Base-by-base conservation (phyloP, 2,329 filamentous ascomycete species). In the Gliomastix tumulicola region DNA sequence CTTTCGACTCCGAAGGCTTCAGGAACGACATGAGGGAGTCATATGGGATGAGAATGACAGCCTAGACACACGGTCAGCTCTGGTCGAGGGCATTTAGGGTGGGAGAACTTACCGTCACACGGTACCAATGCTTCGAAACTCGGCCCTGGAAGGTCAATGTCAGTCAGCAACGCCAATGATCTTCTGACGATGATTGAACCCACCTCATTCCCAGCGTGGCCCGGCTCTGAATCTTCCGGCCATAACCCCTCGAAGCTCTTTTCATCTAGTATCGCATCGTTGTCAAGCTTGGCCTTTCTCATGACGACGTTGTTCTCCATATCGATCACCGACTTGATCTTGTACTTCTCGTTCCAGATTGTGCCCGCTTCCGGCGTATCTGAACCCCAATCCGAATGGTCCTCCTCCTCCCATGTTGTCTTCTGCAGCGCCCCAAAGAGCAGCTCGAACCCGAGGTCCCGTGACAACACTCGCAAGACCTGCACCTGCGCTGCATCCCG, bases 401-500 rank as follows among this genome's bases (percentile, higher is more conserved):
- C 20, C 4, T 33, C 40, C 32, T n/a, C 3, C 6, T 3, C 55
- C 53, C 4, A 13, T 30, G 56, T 49, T 36, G 39, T 34, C 38
- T 49, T 55, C 35, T 63, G 51, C 6, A 63, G 35, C 0, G 53
- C 42, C 4, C 49, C 51, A 12, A 63, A 46, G 17, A 62, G 58
- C 3, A 63, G 28, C 5, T 57, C 47, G 3, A 63, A 47, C 2
- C 42, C 43, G 1, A 56, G 37, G 3, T 50, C 49, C 1, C 39
- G 35, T 10, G 50, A 53, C 2, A 52, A 15, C 2, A 49, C 30
- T 2, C 43, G 40, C 6, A 64, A 46, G 15, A 35, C 37, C 8
- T 55, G 44, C 1, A 56, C 45, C 3, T 47, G 44, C 2, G 40
- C 36, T 10, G 45, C 31, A 34, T 64, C 61, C 0, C 32, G 35